Percentiles rank a stretch among this genome's conserved stretches.
phyloP scores from a whole-genome alignment of 2,329 filamentous ascomycete genomes.

The Trichoderma sp. region DNA sequence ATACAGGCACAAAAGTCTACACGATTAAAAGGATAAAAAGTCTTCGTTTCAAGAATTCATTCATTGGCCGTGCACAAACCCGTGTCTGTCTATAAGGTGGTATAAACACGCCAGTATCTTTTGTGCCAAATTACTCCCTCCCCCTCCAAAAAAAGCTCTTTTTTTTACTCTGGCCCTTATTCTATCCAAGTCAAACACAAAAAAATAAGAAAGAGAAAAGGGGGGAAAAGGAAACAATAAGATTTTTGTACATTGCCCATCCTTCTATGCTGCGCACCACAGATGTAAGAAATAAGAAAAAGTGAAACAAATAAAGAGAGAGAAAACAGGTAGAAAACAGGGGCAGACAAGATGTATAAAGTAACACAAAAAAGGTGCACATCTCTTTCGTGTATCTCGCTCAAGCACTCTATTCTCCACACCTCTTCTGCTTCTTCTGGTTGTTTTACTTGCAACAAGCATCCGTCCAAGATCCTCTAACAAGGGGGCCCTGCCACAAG shows the following conservation, averaged over 20 bases:
- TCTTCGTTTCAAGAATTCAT: slow-evolving; percentile 24
- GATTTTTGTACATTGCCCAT: slow-evolving; percentile 25
- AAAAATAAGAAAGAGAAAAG: background rate
- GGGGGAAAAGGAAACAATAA: background rate
- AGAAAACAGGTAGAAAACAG: background rate
- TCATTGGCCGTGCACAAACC: slow-evolving; percentile 17
- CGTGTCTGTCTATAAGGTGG: background rate
- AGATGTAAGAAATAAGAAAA: slow-evolving; percentile 17
- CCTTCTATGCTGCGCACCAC: slow-evolving; percentile 26
- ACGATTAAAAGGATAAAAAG: background rate
- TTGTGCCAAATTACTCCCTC: slow-evolving; percentile 23
- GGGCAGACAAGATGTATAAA: background rate
- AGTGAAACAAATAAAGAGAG: background rate
- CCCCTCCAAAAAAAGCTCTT: background rate
- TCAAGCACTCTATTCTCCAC: slow-evolving; percentile 6
- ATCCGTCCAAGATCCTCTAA: slow-evolving; percentile 24
- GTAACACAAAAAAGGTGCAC: background rate
- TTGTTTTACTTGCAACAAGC: slow-evolving; percentile 16
- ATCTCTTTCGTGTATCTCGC: slow-evolving; percentile 8
- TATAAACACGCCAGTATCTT: slow-evolving; percentile 21
- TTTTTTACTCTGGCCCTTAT: slow-evolving; percentile 5
- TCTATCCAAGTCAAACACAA: slow-evolving; percentile 29
- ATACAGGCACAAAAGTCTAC: background rate
- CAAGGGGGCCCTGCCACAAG: slow-evolving; percentile 21
- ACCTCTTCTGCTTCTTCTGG: background rate